Evolutionary conservation across 495 filamentous ascomycete genomes (phyloP), one percentile per base, ranked within the genome.

Genomic region (Talaromyces liani): DNA sequence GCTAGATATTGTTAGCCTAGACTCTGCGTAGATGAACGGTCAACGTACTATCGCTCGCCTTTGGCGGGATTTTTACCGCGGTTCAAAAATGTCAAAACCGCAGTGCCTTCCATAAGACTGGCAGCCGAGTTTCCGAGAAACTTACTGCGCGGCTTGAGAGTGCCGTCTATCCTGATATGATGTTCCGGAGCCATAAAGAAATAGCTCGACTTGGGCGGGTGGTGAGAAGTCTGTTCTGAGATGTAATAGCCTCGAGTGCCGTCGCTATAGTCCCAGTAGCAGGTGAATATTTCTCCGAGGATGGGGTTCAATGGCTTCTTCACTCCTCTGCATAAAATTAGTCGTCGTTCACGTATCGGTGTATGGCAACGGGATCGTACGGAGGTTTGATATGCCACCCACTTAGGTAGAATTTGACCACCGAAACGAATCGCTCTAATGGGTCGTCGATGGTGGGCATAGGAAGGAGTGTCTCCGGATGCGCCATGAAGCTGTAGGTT

Each of bases 281-380:
- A 91, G 65, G 92, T 95, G 71, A 91, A 97, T 2, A 87, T 90
- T 77, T 99, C 94, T 70, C 94, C 94, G 9, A 99, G 88, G 55
- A 98, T 92, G 7, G 94, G 94, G 75, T 99, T 99, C 63, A 99
- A 79, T 60, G 94, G 94, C 70, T 99, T 99, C 81, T 99, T 99
- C 67, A 99, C 94, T 33, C 94, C 94, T 60, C 93, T 97, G 63
- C 64, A 63, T 73, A 24, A 18, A 14, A 53, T 79, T 58, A 75
- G 71, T 59, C 34, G 22, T 33, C 12, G 12, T 18, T n/a, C 25
- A 33, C 58, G 25, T n/a, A 56, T 33, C 8, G 55, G n/a, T 8
- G 54, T 4, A 61, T 29, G 51, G n/a, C 29, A 68, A 63, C 57
- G 41, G 20, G 60, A 60, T 82, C 89, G 66, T 87, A 96, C 93